Conservation (phyloP, 208 protist genomes). For the Trichomonas tenax region DNA sequence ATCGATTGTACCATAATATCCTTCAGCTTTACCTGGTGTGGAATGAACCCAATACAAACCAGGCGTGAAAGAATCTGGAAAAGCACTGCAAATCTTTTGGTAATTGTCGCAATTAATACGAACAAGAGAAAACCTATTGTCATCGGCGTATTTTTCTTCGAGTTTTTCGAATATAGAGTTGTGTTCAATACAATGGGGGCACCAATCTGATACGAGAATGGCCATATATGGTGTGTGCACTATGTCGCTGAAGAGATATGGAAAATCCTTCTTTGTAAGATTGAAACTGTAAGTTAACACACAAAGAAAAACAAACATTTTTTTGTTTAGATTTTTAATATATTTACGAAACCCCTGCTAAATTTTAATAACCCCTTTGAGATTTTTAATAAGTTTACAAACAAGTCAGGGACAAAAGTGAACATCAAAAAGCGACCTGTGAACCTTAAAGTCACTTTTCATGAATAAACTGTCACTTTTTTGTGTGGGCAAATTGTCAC, state of each 20-base stretch:
- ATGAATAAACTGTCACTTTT: no score
- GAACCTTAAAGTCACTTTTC: no score
- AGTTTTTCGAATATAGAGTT: background rate
- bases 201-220: background rate
- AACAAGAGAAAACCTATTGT: background rate
- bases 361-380: no score
- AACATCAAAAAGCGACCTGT: no score
- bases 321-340: no score
- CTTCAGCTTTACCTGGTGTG: background rate
- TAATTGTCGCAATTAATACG: background rate
- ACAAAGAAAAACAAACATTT: no score
- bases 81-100: background rate
- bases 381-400: no score
- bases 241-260: background rate
- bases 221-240: background rate
- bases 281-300: background rate
- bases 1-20: background rate
- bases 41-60: background rate
- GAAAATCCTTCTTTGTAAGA: background rate
- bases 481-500: no score
- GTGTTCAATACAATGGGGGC: background rate
- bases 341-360: no score
- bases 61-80: background rate
- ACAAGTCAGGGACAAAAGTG: no score
- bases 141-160: background rate